A percentile compares a stretch with the other conserved stretches of the same genome.
These are phyloP conservation scores for Thecaphora frezii DNA, from an alignment of 1,284 basidiomycete species.

Conservation along the genomic window DNA sequence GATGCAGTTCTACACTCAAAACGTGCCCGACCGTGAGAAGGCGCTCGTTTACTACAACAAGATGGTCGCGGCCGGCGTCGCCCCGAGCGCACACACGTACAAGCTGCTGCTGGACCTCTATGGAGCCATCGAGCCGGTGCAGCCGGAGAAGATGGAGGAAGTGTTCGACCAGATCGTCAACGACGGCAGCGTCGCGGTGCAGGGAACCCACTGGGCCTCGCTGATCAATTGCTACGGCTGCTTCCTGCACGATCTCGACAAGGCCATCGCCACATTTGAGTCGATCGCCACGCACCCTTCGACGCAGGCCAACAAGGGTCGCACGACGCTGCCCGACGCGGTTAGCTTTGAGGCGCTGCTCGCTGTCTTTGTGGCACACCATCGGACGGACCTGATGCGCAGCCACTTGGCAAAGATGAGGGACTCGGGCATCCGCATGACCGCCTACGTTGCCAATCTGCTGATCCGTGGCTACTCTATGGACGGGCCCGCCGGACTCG, in stretches of 20 bases:
- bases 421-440: slow-evolving; percentile 74
- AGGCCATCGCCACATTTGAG: slow-evolving; percentile 77
- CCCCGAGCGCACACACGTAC: slow-evolving; percentile 51
- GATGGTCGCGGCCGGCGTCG: slow-evolving; percentile 69
- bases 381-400: slow-evolving; percentile 77
- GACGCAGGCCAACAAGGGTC: slow-evolving; percentile 43
- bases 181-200: slow-evolving; percentile 67
- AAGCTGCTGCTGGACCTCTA: slow-evolving; percentile 85
- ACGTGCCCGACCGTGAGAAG: slow-evolving; percentile 74
- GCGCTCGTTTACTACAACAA: slow-evolving; percentile 70
- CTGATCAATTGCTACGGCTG: slow-evolving; percentile 89
- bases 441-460: slow-evolving; percentile 92
- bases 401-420: slow-evolving; percentile 71
- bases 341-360: slow-evolving; percentile 88
- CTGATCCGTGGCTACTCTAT: slow-evolving; percentile 73
- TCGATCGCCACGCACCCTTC: slow-evolving; percentile 66
- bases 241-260: slow-evolving; percentile 74
- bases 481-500: slow-evolving; percentile 69
- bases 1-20: slow-evolving; percentile 94
- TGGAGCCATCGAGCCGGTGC: slow-evolving; percentile 76
- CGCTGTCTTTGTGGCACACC: slow-evolving; percentile 79
- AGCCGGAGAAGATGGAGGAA: slow-evolving; percentile 73
- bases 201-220: slow-evolving; percentile 86
- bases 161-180: slow-evolving; percentile 69
- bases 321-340: slow-evolving; percentile 69